Evolutionary conservation across 1,284 basidiomycete species (phyloP).

Genomic region (Thecaphora thlaspeos): DNA sequence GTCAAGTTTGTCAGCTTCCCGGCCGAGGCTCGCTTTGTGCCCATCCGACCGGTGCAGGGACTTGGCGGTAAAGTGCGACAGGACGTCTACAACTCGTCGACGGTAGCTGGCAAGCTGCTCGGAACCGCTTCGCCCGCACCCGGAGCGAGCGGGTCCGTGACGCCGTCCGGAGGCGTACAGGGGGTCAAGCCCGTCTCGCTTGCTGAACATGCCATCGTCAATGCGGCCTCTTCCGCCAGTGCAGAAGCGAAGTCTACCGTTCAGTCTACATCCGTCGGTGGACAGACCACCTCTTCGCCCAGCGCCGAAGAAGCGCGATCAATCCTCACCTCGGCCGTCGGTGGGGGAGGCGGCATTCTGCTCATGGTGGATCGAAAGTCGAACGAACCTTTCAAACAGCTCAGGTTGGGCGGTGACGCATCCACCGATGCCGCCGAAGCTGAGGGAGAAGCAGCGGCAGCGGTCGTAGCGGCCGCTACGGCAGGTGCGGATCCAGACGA

Average conservation of each 20-base stretch:
- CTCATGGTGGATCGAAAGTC: conserved; percentile 49
- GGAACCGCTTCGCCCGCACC: conserved; percentile 41
- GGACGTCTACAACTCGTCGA: conserved; percentile 42
- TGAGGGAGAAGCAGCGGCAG: conserved; percentile 35
- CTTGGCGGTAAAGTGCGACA: conserved; percentile 27
- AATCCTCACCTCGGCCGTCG: conserved; percentile 42
- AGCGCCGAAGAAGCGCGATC: conserved; percentile 37
- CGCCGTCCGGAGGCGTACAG: conserved; percentile 10
- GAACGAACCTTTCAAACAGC: conserved; percentile 34
- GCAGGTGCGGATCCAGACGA: conserved; percentile 46
- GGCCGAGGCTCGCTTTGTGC: conserved; percentile 74
- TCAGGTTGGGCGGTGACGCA: conserved; percentile 29
- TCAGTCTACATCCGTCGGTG: too few relatives aligned
- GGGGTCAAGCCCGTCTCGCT: conserved; percentile 11
- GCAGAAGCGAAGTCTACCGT: conserved; percentile 3
- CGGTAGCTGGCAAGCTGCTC: conserved; percentile 39
- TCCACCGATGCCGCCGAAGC: conserved; percentile 7
- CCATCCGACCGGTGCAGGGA: conserved; percentile 73
- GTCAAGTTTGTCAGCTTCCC: conserved; percentile 81
- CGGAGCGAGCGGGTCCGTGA: conserved; percentile 41
- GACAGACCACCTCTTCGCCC: too few relatives aligned
- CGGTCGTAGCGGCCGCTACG: conserved; percentile 36
- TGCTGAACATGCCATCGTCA: conserved; percentile 23
- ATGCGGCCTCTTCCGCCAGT: conserved; percentile 10
- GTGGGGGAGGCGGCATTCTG: conserved; percentile 51